Conservation (phyloP, 1,284 basidiomycete genomes). For the Moesziomyces sp. region DNA sequence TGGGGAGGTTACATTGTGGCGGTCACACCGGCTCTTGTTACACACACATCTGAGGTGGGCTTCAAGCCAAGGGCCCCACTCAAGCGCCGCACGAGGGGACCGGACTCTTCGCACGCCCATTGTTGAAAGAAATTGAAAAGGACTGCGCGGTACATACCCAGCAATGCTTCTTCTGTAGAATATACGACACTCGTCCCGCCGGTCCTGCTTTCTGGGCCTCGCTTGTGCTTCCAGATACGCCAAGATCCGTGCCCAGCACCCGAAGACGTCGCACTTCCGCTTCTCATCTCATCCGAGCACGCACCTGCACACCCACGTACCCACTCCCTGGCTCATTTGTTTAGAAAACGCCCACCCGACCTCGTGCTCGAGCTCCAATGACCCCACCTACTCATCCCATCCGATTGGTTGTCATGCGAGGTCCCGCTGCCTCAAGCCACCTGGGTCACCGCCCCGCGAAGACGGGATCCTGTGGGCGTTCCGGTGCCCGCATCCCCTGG, state of each 20-base stretch:
- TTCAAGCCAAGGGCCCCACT: not conserved
- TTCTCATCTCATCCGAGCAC: not conserved
- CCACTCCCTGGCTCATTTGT: not conserved
- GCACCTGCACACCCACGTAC: not conserved
- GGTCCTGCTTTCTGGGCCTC: not conserved
- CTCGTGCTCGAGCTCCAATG: too few relatives aligned
- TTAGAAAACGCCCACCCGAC: too few relatives aligned
- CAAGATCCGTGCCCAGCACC: slow-evolving; percentile 20
- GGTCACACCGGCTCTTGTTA: too few relatives aligned
- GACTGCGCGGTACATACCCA: not conserved
- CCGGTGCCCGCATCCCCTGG: too few relatives aligned
- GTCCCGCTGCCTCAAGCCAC: too few relatives aligned
- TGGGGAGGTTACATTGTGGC: not conserved
- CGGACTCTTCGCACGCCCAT: too few relatives aligned
- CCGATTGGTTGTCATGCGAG: too few relatives aligned
- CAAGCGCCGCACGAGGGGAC: too few relatives aligned
- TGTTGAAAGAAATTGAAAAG: not conserved
- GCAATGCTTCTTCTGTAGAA: slow-evolving; percentile 6
- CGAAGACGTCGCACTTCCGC: slow-evolving; percentile 7
- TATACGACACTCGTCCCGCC: slow-evolving; percentile 5
- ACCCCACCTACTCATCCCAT: too few relatives aligned
- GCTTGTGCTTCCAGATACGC: slow-evolving; percentile 13
- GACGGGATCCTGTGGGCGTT: too few relatives aligned
- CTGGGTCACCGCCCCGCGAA: too few relatives aligned
- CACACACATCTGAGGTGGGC: too few relatives aligned